Evolutionary conservation across 1,284 basidiomycete species (phyloP).

Genomic region (Mycena citricolor): DNA sequence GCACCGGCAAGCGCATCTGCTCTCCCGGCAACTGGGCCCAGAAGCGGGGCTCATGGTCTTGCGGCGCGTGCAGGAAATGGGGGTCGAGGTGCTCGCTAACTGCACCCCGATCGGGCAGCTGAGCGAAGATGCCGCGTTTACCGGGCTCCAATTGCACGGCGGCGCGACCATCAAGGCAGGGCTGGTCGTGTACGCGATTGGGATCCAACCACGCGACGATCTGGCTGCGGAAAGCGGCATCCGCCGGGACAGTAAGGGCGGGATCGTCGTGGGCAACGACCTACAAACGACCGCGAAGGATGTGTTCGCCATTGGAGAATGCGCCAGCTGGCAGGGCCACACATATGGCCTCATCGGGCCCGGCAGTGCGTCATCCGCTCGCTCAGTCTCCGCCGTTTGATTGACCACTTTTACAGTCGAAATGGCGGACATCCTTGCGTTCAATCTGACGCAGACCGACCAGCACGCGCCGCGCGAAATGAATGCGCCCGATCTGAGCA

Average conservation of each 20-base stretch:
- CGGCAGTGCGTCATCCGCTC: slow-evolving; percentile 50
- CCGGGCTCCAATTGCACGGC: slow-evolving; percentile 49
- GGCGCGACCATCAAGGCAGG: slow-evolving; percentile 45
- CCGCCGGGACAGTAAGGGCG: slow-evolving; percentile 47
- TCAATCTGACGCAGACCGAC: slow-evolving; percentile 64
- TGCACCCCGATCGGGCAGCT: slow-evolving; percentile 47
- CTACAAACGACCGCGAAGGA: slow-evolving; percentile 57
- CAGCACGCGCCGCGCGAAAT: slow-evolving; percentile 45
- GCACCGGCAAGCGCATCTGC: slow-evolving; percentile 60
- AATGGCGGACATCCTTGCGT: slow-evolving; percentile 76
- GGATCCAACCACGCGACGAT: slow-evolving; percentile 72
- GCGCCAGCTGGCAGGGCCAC: slow-evolving; percentile 67
- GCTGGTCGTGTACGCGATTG: slow-evolving; percentile 65
- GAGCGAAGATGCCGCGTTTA: slow-evolving; percentile 42
- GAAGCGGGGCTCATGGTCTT: slow-evolving; percentile 72
- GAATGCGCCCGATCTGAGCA: slow-evolving; percentile 36
- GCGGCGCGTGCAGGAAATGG: slow-evolving; percentile 64
- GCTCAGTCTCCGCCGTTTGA: too few species aligned
- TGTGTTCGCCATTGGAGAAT: slow-evolving; percentile 77
- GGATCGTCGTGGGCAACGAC: slow-evolving; percentile 60
- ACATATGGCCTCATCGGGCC: slow-evolving; percentile 73
- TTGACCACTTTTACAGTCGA: too few species aligned
- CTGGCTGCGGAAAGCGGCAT: slow-evolving; percentile 56
- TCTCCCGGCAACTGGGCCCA: slow-evolving; percentile 71
- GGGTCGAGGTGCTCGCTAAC: slow-evolving; percentile 59